phyloP scores from a whole-genome alignment of 2,329 filamentous ascomycete genomes.

The Rhynchosporium graminicola region DNA sequence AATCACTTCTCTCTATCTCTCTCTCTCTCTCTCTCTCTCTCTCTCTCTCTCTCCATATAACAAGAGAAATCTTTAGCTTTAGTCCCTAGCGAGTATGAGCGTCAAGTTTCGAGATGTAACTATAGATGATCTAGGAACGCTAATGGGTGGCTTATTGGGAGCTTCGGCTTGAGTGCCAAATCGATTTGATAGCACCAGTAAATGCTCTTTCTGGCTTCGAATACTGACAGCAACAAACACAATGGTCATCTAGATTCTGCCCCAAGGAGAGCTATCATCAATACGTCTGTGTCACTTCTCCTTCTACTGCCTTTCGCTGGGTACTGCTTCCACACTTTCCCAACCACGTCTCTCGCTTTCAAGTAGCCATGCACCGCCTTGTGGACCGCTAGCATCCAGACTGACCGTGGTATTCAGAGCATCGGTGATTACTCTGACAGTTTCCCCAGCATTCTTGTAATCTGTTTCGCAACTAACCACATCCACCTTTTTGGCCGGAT shows the following conservation, averaged over 20 bases:
- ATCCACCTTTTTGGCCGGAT: conserved; percentile 24
- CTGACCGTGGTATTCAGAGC: conserved; percentile 72
- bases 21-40: no score
- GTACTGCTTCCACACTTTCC: conserved; percentile 21
- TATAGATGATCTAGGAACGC: no score
- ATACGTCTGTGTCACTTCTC: neutral
- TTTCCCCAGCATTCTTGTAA: conserved; percentile 75
- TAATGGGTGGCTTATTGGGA: no score
- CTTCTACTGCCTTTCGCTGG: neutral
- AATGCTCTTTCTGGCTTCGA: neutral
- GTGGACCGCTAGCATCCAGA: conserved; percentile 65
- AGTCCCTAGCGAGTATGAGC: no score
- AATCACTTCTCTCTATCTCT: no score
- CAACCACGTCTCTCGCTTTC: conserved; percentile 53
- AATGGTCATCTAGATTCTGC: neutral
- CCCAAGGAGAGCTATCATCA: neutral
- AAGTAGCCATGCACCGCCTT: conserved; percentile 66
- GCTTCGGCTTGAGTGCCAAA: no score
- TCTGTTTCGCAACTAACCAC: conserved; percentile 72
- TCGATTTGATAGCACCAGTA: neutral
- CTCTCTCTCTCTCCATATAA: no score
- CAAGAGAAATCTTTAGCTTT: no score
- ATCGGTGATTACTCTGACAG: conserved; percentile 72
- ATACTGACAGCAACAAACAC: neutral
- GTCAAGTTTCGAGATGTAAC: no score